Base-by-base conservation (phyloP, 2,329 filamentous ascomycete species). In the Colletotrichum simmondsii region DNA sequence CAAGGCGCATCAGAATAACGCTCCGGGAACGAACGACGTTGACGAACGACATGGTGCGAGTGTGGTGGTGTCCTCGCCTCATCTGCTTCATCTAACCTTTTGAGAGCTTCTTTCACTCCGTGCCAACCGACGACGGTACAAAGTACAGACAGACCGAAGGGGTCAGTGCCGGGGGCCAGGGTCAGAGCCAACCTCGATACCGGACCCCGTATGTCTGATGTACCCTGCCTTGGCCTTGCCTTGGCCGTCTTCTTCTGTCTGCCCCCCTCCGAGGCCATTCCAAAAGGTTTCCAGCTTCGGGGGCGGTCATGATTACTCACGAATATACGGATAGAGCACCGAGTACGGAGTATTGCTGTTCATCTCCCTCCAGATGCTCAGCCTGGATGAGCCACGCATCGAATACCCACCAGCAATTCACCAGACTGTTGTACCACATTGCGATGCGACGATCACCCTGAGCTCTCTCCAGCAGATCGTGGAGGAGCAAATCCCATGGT, bases 171-270 rank as follows among this genome's bases (percentile, higher is more conserved):
- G 57, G 68, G 68, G 24, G 7, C 58, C 58, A 69, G 69, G 69
- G 69, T 72, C 69, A 64, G 58, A 69, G 69, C 69, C 28, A 53
- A 35, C 42, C 60, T 63, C 65, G 42, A 26, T 53, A n/a, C 52
- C 53, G 53, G 59, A 58, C 65, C 57, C 65, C 32, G 42, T 42
- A 60, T 62, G 46, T 56, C 65, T 60, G 65, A 46, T 35, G 46
- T 54, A 28, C 26, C 42, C 24, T 60, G 42, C 19, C 60, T 46
- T 32, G 28, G 26, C 12, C 11, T 30, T 32, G 32, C 57, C 32
- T 35, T 37, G 42, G 42, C 16, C 24, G 14, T 57, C 24, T 7
- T 11, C 5, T 19, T 24, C 56, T 52, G n/a, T 10, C 22, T 35
- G 30, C 22, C 19, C 14, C 52, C 42, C 16, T 42, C 30, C 68